Percentiles rank a stretch among this genome's conserved stretches.
These are phyloP conservation scores for Tremella fuciformis DNA, from an alignment of 768 basidiomycete genomes.

Conservation along the genomic window DNA sequence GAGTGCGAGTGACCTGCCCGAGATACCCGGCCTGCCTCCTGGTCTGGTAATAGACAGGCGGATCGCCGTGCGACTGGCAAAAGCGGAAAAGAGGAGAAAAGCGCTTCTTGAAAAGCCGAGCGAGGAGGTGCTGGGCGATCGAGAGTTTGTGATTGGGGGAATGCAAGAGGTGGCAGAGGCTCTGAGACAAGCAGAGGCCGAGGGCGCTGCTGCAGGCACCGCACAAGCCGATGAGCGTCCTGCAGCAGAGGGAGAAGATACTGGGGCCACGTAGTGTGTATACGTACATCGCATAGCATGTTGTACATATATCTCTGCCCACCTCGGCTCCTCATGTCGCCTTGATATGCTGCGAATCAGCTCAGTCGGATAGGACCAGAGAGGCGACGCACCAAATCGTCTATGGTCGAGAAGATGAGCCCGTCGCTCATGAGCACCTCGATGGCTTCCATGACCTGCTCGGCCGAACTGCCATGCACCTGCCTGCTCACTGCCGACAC, in stretches of 20 bases:
- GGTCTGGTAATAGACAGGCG: no score
- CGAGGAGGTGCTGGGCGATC: no score
- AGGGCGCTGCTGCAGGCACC: not conserved
- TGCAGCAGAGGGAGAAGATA: not conserved
- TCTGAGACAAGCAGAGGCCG: conserved; percentile 6
- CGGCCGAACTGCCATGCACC: conserved; percentile 59
- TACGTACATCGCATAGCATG: no score
- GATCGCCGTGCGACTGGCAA: no score
- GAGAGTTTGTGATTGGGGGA: not conserved
- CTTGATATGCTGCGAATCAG: conserved; percentile 33
- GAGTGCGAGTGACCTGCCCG: no score
- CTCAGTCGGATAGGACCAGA: not conserved
- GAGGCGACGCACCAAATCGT: conserved; percentile 69
- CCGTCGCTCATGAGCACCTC: conserved; percentile 78
- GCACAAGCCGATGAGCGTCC: not conserved
- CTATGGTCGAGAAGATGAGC: conserved; percentile 70
- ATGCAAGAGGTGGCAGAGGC: not conserved
- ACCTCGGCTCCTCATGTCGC: conserved; percentile 12
- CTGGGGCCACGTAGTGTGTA: not conserved
- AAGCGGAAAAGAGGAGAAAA: no score
- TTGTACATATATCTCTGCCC: not conserved
- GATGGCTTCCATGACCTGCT: conserved; percentile 65
- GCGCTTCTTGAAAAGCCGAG: no score
- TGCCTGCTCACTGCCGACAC: conserved; percentile 69
- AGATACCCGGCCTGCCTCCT: no score